These are phyloP conservation scores for Lactifluus volemus DNA, from an alignment of 768 basidiomycete genomes.

Conservation along the genomic window DNA sequence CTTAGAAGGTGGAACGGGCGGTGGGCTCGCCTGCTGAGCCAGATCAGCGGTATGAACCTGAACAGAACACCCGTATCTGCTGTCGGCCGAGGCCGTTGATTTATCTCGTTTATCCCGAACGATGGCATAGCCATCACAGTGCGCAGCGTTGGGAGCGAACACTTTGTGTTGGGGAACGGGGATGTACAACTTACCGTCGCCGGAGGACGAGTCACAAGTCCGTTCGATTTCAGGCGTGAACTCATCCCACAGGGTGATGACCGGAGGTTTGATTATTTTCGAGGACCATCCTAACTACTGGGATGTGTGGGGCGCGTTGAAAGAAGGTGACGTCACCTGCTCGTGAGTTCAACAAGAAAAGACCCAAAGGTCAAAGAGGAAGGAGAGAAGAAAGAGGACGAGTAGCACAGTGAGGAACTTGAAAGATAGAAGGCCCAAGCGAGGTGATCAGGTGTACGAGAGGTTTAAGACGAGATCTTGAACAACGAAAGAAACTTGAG, in stretches of 20 bases:
- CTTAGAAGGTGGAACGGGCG: slow-evolving; percentile 42
- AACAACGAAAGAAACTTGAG: no score
- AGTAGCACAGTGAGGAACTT: no score
- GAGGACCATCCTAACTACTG: slow-evolving; percentile 80
- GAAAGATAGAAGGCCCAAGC: no score
- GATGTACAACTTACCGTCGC: slow-evolving; percentile 70
- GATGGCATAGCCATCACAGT: slow-evolving; percentile 28
- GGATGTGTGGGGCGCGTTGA: slow-evolving; percentile 73
- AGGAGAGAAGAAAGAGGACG: no score
- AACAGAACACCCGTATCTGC: not conserved
- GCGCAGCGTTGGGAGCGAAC: slow-evolving; percentile 53
- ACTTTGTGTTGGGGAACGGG: slow-evolving; percentile 66
- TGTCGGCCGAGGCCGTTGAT: not conserved
- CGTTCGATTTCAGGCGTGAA: slow-evolving; percentile 70
- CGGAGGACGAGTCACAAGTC: slow-evolving; percentile 75
- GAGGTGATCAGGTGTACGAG: no score
- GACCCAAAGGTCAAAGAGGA: no score
- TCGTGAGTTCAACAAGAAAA: no score
- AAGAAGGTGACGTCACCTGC: no score
- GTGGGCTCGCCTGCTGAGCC: slow-evolving; percentile 23
- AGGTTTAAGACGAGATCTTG: no score
- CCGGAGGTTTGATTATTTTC: slow-evolving; percentile 85
- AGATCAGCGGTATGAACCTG: not conserved
- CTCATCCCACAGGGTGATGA: slow-evolving; percentile 62
- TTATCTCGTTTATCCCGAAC: not conserved